Evolutionary conservation across 306 rosid genomes (phyloP).

Genomic region (Begonia peltatifolia): DNA sequence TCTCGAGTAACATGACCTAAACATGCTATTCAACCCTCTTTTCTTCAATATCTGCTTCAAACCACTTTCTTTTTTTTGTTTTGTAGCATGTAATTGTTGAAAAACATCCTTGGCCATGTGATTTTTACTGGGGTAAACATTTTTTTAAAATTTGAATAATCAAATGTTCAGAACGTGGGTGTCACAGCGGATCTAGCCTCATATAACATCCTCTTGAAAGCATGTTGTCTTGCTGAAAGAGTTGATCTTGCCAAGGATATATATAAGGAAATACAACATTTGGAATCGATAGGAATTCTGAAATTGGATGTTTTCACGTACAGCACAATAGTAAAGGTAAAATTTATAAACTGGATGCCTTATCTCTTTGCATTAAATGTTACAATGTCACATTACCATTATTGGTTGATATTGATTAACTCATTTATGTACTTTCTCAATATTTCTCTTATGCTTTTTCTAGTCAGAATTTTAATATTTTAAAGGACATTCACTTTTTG

Average conservation of each 20-base stretch:
- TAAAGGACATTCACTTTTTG: not conserved
- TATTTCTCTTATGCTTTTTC: not conserved
- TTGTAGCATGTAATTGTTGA: too few species aligned
- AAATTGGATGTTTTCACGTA: slow-evolving; percentile 90
- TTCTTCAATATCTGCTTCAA: too few species aligned
- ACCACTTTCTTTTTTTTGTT: too few species aligned
- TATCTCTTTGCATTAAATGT: not conserved
- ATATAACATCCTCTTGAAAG: slow-evolving; percentile 82
- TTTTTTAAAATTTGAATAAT: slow-evolving; percentile 1
- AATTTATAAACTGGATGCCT: slow-evolving; percentile 2
- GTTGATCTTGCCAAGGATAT: slow-evolving; percentile 84
- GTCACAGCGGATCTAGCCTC: slow-evolving; percentile 68
- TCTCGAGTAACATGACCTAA: too few species aligned
- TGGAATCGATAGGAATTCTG: slow-evolving; percentile 62
- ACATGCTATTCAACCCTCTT: too few species aligned
- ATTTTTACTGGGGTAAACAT: too few species aligned
- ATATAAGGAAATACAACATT: slow-evolving; percentile 61
- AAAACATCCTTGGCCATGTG: too few species aligned
- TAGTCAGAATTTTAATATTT: not conserved
- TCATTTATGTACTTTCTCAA: not conserved
- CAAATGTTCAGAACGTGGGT: slow-evolving; percentile 50
- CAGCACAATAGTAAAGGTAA: slow-evolving; percentile 90
- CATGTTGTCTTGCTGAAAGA: slow-evolving; percentile 86
- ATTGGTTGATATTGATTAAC: too few species aligned
- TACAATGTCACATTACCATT: not conserved